Base-by-base conservation (phyloP, 768 basidiomycete genomes). In the Russula sp. region DNA sequence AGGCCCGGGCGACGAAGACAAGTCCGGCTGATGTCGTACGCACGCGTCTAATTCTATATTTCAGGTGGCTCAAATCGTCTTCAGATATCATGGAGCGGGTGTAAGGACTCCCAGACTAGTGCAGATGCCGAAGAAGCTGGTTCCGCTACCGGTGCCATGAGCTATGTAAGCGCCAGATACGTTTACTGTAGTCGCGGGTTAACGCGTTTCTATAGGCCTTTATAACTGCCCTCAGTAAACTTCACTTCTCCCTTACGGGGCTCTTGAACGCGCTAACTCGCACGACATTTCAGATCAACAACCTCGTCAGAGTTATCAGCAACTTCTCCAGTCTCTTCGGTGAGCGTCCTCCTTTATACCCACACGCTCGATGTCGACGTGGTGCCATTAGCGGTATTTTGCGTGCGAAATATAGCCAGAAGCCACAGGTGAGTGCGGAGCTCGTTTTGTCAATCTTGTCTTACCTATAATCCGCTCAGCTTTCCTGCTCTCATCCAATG, bases 11-110 rank as follows among this genome's bases (percentile, higher is more conserved):
- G 24, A 76, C 74, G 30, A 87, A 83, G 74, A 90, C 92, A 0
- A 91, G 90, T 71, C 83, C 88, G 11, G 95, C 95, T n/a, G 96
- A 98, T 72, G 89, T 85, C 10, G 92, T 93, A 71, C 69, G 89
- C 82, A 20, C n/a, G 26, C 44, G 26, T 22, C n/a, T 14, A 20
- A 53, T 42, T 28, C 40, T 14, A 24, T 56, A 50, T 30, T 64
- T 56, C 20, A 26, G 26, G 28, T 32, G 5, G 9, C 57, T 42
- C 32, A 57, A 28, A n/a, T 64, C 24, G 42, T 58, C 30, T 61
- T 32, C 40, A 92, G 90, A 91, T 92, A 32, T 89, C 89, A 8
- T 92, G 86, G 84, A 87, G 87, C 71, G 90, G 90, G 8, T 92
- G 90, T 72, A 91, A 91, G 70, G 90, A 92, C 71, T 82, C 85